Percentiles rank a stretch among this genome's conserved stretches.
These are phyloP conservation scores for Backusella luteola DNA, from an alignment of 192 early-diverging fungal species.

Conservation along the genomic window DNA sequence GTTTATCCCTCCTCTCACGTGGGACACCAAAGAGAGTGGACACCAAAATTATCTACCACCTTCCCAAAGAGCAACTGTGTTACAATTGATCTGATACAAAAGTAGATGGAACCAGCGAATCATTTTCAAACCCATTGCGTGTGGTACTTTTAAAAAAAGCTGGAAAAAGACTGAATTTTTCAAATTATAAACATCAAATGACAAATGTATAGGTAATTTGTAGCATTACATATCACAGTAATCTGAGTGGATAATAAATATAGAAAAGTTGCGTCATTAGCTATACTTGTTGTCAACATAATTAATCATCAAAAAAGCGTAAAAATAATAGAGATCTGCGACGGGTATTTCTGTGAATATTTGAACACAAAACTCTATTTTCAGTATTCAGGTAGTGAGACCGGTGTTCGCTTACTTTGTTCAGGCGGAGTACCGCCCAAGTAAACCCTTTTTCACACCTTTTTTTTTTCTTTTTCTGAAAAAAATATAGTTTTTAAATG, in stretches of 20 bases:
- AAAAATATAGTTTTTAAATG: constrained; percentile 17
- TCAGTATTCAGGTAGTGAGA: background rate
- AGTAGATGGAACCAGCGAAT: background rate
- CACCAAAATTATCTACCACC: too few species aligned
- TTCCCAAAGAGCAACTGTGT: background rate
- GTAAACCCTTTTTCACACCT: constrained; percentile 7
- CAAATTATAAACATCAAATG: background rate
- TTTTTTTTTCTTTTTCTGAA: background rate
- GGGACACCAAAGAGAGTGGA: too few species aligned
- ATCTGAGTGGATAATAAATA: background rate
- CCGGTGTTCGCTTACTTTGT: background rate
- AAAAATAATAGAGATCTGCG: background rate
- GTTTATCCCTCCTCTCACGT: too few species aligned
- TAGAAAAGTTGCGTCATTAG: background rate
- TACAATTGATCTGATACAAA: background rate
- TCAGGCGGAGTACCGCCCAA: background rate
- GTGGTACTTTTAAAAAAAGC: background rate
- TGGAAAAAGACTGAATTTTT: background rate
- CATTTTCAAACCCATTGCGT: background rate
- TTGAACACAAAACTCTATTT: constrained; percentile 4
- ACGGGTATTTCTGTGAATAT: background rate
- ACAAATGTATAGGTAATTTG: too few species aligned
- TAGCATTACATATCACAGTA: too few species aligned
- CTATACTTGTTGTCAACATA: background rate
- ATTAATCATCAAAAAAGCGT: background rate